phyloP scores from a whole-genome alignment of 1,284 basidiomycete genomes.

The Tilletia horrida region DNA sequence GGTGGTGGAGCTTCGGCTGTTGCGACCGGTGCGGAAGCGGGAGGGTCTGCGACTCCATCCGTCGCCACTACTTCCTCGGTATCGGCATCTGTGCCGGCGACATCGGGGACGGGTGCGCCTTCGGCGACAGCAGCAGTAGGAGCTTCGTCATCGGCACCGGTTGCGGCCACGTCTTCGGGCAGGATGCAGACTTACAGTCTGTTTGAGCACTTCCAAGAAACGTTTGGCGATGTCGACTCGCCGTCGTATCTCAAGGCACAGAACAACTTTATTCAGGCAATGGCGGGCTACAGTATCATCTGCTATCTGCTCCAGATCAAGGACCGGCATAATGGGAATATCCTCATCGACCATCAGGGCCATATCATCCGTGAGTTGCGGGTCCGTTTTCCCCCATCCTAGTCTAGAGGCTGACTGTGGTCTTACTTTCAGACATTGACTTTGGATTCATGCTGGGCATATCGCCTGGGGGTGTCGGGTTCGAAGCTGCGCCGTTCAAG shows the following conservation, averaged over 20 bases:
- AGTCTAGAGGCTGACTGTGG: too few relatives aligned
- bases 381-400: background rate
- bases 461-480: conserved; percentile 90
- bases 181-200: conserved; percentile 40
- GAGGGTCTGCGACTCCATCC: conserved; percentile 66
- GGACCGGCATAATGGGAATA: conserved; percentile 98
- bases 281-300: conserved; percentile 86
- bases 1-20: conserved; percentile 28
- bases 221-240: conserved; percentile 43
- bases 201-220: conserved; percentile 50
- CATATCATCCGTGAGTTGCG: conserved; percentile 67
- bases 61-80: background rate
- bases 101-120: background rate
- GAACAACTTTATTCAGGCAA: conserved; percentile 78
- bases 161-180: conserved; percentile 9
- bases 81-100: background rate
- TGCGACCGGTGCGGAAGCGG: conserved; percentile 31
- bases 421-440: conserved; percentile 69
- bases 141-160: background rate
- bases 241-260: conserved; percentile 62
- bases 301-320: conserved; percentile 97
- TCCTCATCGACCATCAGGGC: conserved; percentile 88
- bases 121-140: background rate
- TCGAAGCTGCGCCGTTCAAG: conserved; percentile 99
- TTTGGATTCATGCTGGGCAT: conserved; percentile 91